Evolutionary conservation across 192 early-diverging fungal species (phyloP).

Genomic region (Coemansia sp.): DNA sequence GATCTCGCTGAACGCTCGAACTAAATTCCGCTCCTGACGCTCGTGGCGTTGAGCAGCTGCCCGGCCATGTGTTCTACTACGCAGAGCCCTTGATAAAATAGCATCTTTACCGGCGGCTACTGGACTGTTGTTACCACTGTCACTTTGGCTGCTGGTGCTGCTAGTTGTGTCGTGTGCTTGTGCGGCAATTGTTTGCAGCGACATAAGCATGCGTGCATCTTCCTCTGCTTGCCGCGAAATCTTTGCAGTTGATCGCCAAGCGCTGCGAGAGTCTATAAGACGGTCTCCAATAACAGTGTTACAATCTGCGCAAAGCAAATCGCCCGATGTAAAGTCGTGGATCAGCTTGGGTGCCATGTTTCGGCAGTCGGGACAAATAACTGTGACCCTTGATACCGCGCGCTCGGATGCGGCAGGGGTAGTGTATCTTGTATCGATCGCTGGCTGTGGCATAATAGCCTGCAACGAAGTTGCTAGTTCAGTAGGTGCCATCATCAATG

Average conservation of each 20-base stretch:
- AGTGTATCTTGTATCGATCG: conserved; percentile 10
- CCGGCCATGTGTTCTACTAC: conserved; percentile 43
- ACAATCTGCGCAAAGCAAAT: conserved; percentile 91
- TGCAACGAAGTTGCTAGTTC: conserved; percentile 12
- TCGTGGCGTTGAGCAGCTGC: conserved; percentile 72
- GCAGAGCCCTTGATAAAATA: conserved; percentile 12
- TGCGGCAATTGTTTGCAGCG: conserved; percentile 68
- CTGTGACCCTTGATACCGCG: conserved; percentile 10
- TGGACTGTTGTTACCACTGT: neutral
- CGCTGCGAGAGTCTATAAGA: conserved; percentile 87
- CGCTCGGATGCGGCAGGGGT: neutral
- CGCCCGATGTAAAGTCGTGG: conserved; percentile 87
- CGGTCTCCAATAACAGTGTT: conserved; percentile 83
- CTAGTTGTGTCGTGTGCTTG: conserved; percentile 54
- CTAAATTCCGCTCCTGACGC: conserved; percentile 71
- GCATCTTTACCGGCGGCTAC: neutral
- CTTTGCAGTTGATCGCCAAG: conserved; percentile 66
- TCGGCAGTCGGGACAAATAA: conserved; percentile 79
- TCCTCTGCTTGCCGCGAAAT: conserved; percentile 6
- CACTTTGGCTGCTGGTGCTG: conserved; percentile 48
- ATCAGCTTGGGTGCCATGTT: conserved; percentile 78
- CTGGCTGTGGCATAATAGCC: conserved; percentile 15
- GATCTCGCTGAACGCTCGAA: conserved; percentile 77
- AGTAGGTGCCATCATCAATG: conserved; percentile 1
- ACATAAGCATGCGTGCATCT: conserved; percentile 4